These are phyloP conservation scores for Blastobotrys indianensis DNA, from an alignment of 1,139 yeast species.

Conservation along the genomic window DNA sequence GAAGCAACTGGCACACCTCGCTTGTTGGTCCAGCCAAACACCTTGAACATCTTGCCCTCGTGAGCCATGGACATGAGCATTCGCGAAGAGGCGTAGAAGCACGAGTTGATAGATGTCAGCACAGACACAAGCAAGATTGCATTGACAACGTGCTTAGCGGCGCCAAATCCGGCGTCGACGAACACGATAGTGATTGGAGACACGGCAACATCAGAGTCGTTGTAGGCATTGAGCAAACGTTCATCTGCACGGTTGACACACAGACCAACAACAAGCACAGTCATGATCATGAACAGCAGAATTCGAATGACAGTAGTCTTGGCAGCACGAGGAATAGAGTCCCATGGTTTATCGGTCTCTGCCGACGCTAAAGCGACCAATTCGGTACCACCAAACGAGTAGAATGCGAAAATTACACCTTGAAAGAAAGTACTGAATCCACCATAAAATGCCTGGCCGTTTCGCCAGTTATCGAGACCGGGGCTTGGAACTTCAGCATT, in stretches of 20 bases:
- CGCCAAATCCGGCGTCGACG: conserved; percentile 46
- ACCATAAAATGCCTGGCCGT: conserved; percentile 28
- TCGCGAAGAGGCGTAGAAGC: conserved; percentile 52
- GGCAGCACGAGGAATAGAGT: conserved; percentile 35
- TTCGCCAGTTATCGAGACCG: conserved; percentile 15
- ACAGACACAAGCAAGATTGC: conserved; percentile 49
- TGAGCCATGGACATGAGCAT: conserved; percentile 50
- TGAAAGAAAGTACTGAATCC: conserved; percentile 61
- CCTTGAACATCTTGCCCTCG: conserved; percentile 43
- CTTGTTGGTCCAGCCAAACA: conserved; percentile 45
- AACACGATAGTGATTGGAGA: conserved; percentile 60
- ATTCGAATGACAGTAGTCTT: conserved; percentile 37
- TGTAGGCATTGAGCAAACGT: conserved; percentile 37
- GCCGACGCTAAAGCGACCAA: conserved; percentile 47
- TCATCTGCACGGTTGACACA: conserved; percentile 42
- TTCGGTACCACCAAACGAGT: conserved; percentile 50
- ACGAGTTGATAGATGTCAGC: conserved; percentile 50
- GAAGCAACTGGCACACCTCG: conserved; percentile 51
- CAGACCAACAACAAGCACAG: conserved; percentile 44
- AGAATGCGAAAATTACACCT: conserved; percentile 55
- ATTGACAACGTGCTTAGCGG: conserved; percentile 37
- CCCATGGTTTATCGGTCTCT: conserved; percentile 43
- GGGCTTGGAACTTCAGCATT: conserved; percentile 15
- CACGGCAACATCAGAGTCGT: conserved; percentile 34
- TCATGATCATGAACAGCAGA: conserved; percentile 36